A percentile compares a stretch with the other conserved stretches of the same genome.
Conservation (phyloP, 495 filamentous ascomycete genomes). For the Schizothecium vesticola region DNA sequence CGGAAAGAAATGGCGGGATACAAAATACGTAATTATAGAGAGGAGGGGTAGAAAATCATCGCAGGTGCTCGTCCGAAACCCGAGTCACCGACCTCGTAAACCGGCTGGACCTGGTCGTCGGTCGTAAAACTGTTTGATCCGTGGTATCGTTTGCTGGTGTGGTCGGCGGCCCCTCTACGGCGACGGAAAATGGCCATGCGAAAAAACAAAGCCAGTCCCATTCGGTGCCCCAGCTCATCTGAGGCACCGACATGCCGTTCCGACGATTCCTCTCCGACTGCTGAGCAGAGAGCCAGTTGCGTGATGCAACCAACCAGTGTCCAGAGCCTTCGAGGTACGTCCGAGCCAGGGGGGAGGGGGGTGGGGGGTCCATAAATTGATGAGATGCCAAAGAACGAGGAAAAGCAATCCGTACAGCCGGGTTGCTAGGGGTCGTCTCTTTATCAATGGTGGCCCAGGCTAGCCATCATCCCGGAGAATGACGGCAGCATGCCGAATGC, state of each 20-base stretch:
- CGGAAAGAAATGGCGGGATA: constrained; percentile 16
- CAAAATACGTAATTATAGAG: constrained; percentile 19
- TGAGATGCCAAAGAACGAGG: constrained; percentile 32
- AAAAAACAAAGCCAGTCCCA: constrained; percentile 12
- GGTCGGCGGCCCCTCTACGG: constrained; percentile 12
- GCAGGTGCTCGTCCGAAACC: constrained; percentile 13
- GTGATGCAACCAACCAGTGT: background rate
- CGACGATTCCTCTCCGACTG: constrained; percentile 12
- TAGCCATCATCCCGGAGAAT: constrained; percentile 2
- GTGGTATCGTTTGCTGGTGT: constrained; percentile 11
- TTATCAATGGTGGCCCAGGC: constrained; percentile 24
- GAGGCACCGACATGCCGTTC: constrained; percentile 35
- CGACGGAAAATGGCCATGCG: constrained; percentile 6
- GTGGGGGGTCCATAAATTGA: constrained; percentile 20
- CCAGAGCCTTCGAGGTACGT: constrained; percentile 5
- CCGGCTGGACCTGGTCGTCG: background rate
- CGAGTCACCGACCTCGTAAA: constrained; percentile 13
- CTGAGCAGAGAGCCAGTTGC: background rate
- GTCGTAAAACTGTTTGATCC: background rate
- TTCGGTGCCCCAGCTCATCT: constrained; percentile 17
- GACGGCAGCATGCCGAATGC: background rate
- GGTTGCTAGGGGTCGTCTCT: constrained; percentile 22
- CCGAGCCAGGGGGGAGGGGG: constrained; percentile 17
- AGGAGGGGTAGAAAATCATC: constrained; percentile 7
- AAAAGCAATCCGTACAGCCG: constrained; percentile 30